These are phyloP conservation scores for Heritiera fomes DNA, from an alignment of 345 rosid genomes.

Conservation along the genomic window DNA sequence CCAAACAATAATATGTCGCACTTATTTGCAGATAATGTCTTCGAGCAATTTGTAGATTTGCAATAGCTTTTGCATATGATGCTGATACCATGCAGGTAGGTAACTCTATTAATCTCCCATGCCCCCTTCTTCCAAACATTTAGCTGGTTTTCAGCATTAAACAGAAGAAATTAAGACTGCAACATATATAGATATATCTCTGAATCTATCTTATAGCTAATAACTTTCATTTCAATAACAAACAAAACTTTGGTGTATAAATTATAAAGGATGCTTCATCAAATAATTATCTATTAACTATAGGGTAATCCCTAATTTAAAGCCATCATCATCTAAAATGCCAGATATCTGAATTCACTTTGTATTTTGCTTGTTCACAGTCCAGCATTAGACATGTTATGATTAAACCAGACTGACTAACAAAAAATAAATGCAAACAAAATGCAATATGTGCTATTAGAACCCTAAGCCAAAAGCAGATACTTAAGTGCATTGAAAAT, in stretches of 20 bases:
- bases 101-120: neutral
- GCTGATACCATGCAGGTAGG: neutral
- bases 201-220: too few relatives aligned
- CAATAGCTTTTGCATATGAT: constrained; percentile 4
- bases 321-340: neutral
- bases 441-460: neutral
- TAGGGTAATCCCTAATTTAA: neutral
- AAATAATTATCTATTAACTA: neutral
- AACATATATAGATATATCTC: neutral
- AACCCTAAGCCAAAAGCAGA: neutral
- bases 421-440: neutral
- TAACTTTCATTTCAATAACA: neutral
- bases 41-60: neutral
- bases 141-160: neutral
- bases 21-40: neutral
- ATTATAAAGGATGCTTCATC: neutral
- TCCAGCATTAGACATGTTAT: neutral
- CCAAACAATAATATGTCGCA: neutral
- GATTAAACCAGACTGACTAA: neutral
- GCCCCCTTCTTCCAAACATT: neutral
- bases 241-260: neutral
- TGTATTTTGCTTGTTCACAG: neutral
- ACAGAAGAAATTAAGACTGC: neutral
- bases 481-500: neutral
- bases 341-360: neutral